Conservation (phyloP, 225 moss, liverwort and hornwort species). For the Polytrichum formosum region DNA sequence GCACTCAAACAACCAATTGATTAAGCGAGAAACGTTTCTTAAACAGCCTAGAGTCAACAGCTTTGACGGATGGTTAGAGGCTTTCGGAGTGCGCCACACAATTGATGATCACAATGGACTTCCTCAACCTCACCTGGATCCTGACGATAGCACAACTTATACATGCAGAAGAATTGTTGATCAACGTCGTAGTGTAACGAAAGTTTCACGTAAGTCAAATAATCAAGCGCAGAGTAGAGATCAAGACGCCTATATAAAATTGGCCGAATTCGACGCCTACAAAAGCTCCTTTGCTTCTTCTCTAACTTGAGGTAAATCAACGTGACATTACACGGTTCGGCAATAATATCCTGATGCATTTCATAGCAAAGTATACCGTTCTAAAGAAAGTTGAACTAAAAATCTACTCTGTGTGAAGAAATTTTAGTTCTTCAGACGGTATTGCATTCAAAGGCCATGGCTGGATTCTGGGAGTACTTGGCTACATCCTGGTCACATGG, state of each 20-base stretch:
- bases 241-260: not conserved
- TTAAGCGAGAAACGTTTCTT: not conserved
- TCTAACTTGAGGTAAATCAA: no score
- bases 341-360: no score
- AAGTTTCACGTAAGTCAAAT: not conserved
- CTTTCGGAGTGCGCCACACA: not conserved
- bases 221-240: not conserved
- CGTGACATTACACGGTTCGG: no score
- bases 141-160: not conserved
- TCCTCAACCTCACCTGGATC: not conserved
- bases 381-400: no score
- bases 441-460: no score
- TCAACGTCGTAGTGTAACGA: not conserved
- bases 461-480: no score
- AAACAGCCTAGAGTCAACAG: not conserved
- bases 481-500: no score
- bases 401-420: no score
- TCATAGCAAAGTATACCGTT: no score
- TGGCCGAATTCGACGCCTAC: constrained; percentile 4
- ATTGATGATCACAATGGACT: not conserved
- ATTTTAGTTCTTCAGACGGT: no score
- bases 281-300: not conserved
- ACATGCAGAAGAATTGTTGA: not conserved
- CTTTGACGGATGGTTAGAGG: not conserved
- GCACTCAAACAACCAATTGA: not conserved